phyloP scores from a whole-genome alignment of 202 grass and related monocot genomes.

The Cymbopogon flexuosus region DNA sequence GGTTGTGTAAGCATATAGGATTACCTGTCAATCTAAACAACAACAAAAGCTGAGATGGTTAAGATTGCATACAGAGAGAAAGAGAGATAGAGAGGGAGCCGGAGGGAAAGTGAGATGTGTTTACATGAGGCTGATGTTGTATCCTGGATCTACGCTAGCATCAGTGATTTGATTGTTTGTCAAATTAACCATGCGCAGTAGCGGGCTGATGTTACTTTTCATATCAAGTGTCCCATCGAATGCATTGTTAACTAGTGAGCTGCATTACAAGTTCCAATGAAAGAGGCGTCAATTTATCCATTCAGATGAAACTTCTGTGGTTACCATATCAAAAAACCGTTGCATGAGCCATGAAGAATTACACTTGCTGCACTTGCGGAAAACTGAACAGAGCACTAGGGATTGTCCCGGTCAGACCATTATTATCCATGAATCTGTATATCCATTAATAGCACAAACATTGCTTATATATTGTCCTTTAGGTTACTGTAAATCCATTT shows the following conservation, averaged over 20 bases:
- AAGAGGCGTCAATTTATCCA: neutral
- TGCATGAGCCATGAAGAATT: slow-evolving; percentile 6
- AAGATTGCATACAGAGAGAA: neutral
- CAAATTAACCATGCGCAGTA: slow-evolving; percentile 43
- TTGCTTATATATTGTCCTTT: neutral
- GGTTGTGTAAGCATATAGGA: slow-evolving; percentile 27
- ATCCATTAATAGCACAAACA: neutral
- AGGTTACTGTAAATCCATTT: slow-evolving; percentile 18
- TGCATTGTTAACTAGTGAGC: slow-evolving; percentile 35
- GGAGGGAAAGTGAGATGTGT: neutral
- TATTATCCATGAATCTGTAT: slow-evolving; percentile 30
- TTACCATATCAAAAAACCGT: neutral
- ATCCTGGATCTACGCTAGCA: neutral
- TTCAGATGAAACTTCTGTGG: neutral
- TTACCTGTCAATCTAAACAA: slow-evolving; percentile 45
- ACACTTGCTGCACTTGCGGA: slow-evolving; percentile 50
- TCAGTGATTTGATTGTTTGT: slow-evolving; percentile 40
- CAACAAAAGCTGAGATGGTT: neutral
- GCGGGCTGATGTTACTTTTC: slow-evolving; percentile 22
- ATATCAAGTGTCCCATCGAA: slow-evolving; percentile 28
- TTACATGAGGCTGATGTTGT: slow-evolving; percentile 53
- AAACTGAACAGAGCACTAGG: slow-evolving; percentile 34
- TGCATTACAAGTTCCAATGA: slow-evolving; percentile 27
- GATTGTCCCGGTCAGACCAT: slow-evolving; percentile 31
- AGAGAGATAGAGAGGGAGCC: neutral